These are phyloP conservation scores for Alternaria rosae DNA, from an alignment of 2,329 filamentous ascomycete species.

Conservation along the genomic window DNA sequence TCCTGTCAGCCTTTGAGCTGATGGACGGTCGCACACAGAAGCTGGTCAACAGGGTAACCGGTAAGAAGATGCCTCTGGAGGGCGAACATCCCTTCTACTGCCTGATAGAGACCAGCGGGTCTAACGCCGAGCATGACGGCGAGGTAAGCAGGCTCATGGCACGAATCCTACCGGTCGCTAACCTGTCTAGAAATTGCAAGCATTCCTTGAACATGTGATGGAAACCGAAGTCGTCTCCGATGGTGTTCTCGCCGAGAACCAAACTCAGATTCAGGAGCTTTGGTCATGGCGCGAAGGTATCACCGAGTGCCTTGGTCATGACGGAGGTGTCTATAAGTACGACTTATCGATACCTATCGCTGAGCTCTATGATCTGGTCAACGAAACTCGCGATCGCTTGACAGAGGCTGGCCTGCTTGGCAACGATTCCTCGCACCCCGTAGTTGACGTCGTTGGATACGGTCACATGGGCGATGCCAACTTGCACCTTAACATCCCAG, in stretches of 20 bases:
- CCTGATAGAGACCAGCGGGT: conserved; percentile 93
- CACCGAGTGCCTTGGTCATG: conserved; percentile 85
- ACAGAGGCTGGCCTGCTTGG: conserved; percentile 74
- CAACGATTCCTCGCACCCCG: conserved; percentile 77
- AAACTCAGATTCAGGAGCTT: conserved; percentile 83
- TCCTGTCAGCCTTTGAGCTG: conserved; percentile 95
- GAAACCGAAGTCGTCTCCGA: conserved; percentile 83
- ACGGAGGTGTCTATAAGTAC: conserved; percentile 97
- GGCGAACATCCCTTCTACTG: conserved; percentile 92
- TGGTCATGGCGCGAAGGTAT: conserved; percentile 96
- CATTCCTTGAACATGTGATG: conserved; percentile 93
- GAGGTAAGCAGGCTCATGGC: conserved; percentile 49
- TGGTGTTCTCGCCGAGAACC: conserved; percentile 90
- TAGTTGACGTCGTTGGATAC: conserved; percentile 91
- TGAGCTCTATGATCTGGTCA: conserved; percentile 87
- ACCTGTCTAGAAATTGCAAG: conserved; percentile 74
- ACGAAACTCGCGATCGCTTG: conserved; percentile 79
- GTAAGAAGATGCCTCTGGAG: conserved; percentile 81
- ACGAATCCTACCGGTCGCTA: background rate
- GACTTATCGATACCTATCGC: conserved; percentile 91
- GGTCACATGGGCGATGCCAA: conserved; percentile 99
- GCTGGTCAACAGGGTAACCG: conserved; percentile 67
- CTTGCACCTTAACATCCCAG: conserved; percentile 88
- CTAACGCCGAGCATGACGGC: conserved; percentile 90
- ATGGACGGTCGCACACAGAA: conserved; percentile 89